A percentile compares a stretch with the other conserved stretches of the same genome.
Conservation (phyloP, 2,329 filamentous ascomycete species). For the Paecilomyces variotii region DNA sequence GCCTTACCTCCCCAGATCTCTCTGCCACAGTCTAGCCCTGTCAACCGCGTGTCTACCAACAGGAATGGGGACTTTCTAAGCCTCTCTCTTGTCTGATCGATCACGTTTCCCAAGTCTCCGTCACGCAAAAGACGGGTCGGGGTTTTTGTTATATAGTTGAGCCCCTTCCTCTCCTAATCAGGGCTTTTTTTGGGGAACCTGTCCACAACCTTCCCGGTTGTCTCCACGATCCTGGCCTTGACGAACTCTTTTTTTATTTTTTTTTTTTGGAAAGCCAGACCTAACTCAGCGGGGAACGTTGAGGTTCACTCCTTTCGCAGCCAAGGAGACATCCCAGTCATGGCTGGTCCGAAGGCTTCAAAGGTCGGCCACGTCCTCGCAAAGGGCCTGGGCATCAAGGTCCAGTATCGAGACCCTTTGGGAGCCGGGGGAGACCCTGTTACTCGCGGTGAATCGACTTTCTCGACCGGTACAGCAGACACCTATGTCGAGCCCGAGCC, state of each 20-base stretch:
- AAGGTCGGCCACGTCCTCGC: slow-evolving; percentile 67
- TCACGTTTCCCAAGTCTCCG: not conserved
- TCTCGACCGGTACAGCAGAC: slow-evolving; percentile 64
- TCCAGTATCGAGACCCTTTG: slow-evolving; percentile 55
- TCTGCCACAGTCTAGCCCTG: not conserved
- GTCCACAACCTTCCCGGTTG: not conserved
- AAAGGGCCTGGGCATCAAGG: slow-evolving; percentile 73
- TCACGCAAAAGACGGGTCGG: not conserved
- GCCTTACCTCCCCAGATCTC: not conserved
- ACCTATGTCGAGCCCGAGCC: slow-evolving; percentile 80
- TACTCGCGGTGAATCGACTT: slow-evolving; percentile 69
- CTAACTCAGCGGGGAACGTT: slow-evolving; percentile 1
- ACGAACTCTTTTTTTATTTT: not conserved
- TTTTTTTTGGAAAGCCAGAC: not conserved
- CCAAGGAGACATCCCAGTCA: slow-evolving; percentile 12
- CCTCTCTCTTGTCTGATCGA: not conserved
- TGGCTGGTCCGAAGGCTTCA: slow-evolving; percentile 32
- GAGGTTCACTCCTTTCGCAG: slow-evolving; percentile 1
- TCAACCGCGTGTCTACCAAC: not conserved
- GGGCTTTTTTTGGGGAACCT: not conserved
- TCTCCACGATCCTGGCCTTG: not conserved
- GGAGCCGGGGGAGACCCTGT: slow-evolving; percentile 52
- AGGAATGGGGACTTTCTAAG: not conserved
- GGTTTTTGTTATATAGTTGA: not conserved
- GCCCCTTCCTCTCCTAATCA: not conserved